Evolutionary conservation across 2,329 filamentous ascomycete species (phyloP).

Genomic region (Trichoderma cornu-damae): DNA sequence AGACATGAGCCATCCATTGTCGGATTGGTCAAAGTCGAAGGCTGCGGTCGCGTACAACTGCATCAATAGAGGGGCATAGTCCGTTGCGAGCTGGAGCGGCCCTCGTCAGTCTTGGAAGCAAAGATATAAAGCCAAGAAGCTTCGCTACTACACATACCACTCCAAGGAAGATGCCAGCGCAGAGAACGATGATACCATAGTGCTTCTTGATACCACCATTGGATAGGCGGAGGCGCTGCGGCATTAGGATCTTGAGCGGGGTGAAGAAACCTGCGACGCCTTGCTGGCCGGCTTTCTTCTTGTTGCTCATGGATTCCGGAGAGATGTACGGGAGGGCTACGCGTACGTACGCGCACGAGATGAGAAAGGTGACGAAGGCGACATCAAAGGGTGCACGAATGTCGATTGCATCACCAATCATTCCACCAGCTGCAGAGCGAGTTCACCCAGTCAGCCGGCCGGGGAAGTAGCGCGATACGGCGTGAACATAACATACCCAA

Average conservation of each 20-base stretch:
- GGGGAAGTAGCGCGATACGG: neutral
- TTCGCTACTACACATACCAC: conserved; percentile 39
- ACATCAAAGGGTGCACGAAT: conserved; percentile 61
- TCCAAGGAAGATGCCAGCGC: conserved; percentile 60
- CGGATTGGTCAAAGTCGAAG: conserved; percentile 50
- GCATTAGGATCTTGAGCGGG: conserved; percentile 56
- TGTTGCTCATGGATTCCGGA: conserved; percentile 30
- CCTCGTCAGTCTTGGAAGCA: neutral
- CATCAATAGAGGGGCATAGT: conserved; percentile 59
- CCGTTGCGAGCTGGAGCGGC: conserved; percentile 52
- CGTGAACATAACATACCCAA: conserved; percentile 37
- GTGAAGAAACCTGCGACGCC: conserved; percentile 54
- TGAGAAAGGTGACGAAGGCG: conserved; percentile 53
- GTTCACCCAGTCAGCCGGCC: neutral
- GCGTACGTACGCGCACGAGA: conserved; percentile 40
- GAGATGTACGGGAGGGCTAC: conserved; percentile 47
- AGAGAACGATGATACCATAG: conserved; percentile 59
- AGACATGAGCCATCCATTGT: conserved; percentile 54
- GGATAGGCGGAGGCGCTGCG: conserved; percentile 48
- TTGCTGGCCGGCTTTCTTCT: conserved; percentile 27
- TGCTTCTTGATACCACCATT: conserved; percentile 50
- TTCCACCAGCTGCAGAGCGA: conserved; percentile 53
- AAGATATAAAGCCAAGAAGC: neutral
- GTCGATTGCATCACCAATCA: conserved; percentile 58
- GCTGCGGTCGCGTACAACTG: conserved; percentile 55